Conservation (phyloP, 768 basidiomycete genomes). For the Pleurotus giganteus region DNA sequence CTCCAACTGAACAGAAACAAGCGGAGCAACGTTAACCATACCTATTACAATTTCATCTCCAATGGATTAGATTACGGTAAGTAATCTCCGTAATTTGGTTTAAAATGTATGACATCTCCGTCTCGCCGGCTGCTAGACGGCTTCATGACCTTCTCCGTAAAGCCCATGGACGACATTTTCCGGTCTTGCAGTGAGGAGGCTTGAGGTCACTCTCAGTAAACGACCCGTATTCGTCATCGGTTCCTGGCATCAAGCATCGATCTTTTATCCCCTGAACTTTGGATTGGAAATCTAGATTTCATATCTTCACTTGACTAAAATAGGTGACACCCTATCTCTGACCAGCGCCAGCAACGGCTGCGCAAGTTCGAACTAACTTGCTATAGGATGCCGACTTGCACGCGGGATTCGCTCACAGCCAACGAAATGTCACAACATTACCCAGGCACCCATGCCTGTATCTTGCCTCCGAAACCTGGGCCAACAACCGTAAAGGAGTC, state of each 20-base stretch:
- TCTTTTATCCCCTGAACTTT: slow-evolving; percentile 5
- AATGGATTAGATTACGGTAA: too few species aligned
- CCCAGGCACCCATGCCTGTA: slow-evolving; percentile 4
- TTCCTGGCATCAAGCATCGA: slow-evolving; percentile 7
- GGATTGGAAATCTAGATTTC: slow-evolving; percentile 9
- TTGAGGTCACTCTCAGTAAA: background rate
- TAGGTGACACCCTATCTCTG: slow-evolving; percentile 1
- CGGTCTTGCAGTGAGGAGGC: background rate
- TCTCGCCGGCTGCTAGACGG: background rate
- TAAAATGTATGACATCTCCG: background rate
- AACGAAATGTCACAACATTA: slow-evolving; percentile 7
- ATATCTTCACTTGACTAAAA: slow-evolving; percentile 9
- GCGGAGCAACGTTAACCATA: too few species aligned
- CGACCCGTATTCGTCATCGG: slow-evolving; percentile 9
- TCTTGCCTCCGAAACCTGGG: slow-evolving; percentile 9
- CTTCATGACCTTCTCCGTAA: background rate
- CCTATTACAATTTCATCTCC: too few species aligned
- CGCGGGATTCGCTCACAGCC: slow-evolving; percentile 9
- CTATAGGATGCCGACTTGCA: slow-evolving; percentile 8
- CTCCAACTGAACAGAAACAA: background rate
- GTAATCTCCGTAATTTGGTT: background rate
- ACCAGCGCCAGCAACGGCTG: slow-evolving; percentile 8
- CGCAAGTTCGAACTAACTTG: slow-evolving; percentile 5
- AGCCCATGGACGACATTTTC: slow-evolving; percentile 1
- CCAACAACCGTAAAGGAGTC: slow-evolving; percentile 7